Conservation (phyloP, 805 yeast species). For the Kodamaea lidongshanica region DNA sequence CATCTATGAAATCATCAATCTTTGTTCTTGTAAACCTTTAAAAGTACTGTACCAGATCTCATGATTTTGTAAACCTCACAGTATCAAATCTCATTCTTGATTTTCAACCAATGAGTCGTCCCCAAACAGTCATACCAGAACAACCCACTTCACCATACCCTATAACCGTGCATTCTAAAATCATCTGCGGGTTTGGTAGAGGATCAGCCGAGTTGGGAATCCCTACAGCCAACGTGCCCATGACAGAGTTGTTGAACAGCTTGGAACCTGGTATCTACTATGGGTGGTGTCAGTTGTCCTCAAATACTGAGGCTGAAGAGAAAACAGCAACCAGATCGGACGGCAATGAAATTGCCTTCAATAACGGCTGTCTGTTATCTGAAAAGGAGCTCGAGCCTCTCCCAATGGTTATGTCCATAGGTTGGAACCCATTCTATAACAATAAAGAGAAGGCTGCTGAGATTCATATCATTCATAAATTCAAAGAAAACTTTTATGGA, state of each 20-base stretch:
- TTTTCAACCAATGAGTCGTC: conserved; percentile 42
- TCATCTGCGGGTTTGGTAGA: conserved; percentile 86
- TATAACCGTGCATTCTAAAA: conserved; percentile 36
- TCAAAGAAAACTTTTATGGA: conserved; percentile 70
- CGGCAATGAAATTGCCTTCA: conserved; percentile 39
- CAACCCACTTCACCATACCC: conserved; percentile 46
- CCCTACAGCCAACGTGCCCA: conserved; percentile 89
- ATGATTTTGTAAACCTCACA: no score
- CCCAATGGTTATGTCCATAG: conserved; percentile 94
- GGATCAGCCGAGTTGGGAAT: conserved; percentile 92
- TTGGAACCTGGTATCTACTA: conserved; percentile 81
- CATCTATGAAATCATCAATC: no score
- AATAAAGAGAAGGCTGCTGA: conserved; percentile 81
- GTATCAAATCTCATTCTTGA: no score
- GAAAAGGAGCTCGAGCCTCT: conserved; percentile 40
- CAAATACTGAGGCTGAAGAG: conserved; percentile 10
- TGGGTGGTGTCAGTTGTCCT: conserved; percentile 55
- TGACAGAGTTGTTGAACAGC: conserved; percentile 38
- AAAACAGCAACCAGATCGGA: conserved; percentile 13
- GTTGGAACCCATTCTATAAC: conserved; percentile 89
- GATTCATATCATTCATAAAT: conserved; percentile 76
- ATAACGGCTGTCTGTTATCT: conserved; percentile 51
- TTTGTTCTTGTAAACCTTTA: no score
- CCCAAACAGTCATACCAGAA: conserved; percentile 41
- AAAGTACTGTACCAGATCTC: no score